Conservation (phyloP, 2,329 filamentous ascomycete species). For the Neoscytalidium dimidiatum region DNA sequence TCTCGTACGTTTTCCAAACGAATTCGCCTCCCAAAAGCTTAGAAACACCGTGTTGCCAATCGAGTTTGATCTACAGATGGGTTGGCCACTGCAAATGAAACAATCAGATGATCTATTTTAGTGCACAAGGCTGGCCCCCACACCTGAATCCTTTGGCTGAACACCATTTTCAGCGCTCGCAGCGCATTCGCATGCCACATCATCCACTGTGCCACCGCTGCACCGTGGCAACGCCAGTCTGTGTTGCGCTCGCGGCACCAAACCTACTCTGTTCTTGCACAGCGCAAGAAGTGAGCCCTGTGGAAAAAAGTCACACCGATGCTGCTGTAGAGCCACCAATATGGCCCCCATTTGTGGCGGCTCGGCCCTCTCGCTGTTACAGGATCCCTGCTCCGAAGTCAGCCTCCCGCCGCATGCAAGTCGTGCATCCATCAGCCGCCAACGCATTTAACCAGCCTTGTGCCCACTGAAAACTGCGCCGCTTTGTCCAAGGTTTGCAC, state of each 20-base stretch:
- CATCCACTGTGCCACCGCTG: neutral
- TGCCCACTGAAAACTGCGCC: neutral
- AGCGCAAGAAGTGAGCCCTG: neutral
- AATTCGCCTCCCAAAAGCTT: too few species aligned
- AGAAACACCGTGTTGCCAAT: too few species aligned
- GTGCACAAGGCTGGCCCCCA: too few species aligned
- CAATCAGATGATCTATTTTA: too few species aligned
- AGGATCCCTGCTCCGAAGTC: neutral
- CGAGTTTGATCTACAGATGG: too few species aligned
- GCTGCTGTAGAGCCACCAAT: neutral
- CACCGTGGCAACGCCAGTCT: neutral
- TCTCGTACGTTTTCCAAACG: too few species aligned
- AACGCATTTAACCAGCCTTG: neutral
- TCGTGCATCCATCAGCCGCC: neutral
- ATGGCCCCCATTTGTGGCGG: conserved; percentile 1
- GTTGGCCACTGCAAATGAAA: too few species aligned
- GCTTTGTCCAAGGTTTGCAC: too few species aligned
- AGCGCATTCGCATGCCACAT: neutral
- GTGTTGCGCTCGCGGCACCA: too few species aligned
- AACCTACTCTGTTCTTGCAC: neutral
- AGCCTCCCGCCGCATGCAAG: conserved; percentile 1
- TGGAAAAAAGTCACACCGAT: neutral
- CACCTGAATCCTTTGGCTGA: neutral
- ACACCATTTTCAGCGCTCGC: neutral
- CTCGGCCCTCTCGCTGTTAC: neutral